Evolutionary conservation across 2,329 filamentous ascomycete species (phyloP).

Genomic region (Ophiostoma australiae): DNA sequence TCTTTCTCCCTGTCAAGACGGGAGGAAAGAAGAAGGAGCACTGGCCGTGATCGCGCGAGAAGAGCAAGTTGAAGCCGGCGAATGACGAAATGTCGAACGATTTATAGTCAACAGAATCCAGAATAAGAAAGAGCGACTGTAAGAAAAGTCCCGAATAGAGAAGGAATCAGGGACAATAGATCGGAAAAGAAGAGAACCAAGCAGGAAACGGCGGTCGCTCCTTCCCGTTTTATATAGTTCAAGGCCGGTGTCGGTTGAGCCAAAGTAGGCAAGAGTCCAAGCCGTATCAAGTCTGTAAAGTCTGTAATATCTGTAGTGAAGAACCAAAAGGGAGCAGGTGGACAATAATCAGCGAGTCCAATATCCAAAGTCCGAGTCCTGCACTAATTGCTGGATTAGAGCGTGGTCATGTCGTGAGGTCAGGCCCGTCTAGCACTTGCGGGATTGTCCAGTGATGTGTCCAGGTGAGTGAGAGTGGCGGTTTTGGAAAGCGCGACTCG

Average conservation of each 20-base stretch:
- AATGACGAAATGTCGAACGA: constrained; percentile 2
- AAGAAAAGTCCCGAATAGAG: background rate
- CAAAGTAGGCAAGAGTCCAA: background rate
- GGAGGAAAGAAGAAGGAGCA: background rate
- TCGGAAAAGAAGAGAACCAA: background rate
- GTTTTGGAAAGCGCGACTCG: constrained; percentile 19
- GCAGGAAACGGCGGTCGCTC: constrained; percentile 13
- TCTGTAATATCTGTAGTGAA: background rate
- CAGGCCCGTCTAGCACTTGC: background rate
- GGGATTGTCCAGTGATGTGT: constrained; percentile 19
- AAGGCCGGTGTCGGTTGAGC: background rate
- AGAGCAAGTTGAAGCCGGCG: background rate
- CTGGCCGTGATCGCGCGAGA: background rate
- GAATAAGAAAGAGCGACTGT: background rate
- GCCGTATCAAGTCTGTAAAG: background rate
- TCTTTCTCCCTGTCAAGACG: too few relatives aligned
- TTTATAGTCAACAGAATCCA: background rate
- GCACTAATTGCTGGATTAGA: background rate
- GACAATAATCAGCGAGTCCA: background rate
- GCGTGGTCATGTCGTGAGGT: background rate
- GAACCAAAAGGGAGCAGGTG: background rate
- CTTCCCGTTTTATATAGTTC: constrained; percentile 21
- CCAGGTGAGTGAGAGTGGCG: constrained; percentile 17
- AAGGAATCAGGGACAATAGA: background rate
- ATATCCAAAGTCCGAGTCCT: background rate